Conservation (phyloP, 805 yeast genomes). For the Aciculoconidium aculeatum region DNA sequence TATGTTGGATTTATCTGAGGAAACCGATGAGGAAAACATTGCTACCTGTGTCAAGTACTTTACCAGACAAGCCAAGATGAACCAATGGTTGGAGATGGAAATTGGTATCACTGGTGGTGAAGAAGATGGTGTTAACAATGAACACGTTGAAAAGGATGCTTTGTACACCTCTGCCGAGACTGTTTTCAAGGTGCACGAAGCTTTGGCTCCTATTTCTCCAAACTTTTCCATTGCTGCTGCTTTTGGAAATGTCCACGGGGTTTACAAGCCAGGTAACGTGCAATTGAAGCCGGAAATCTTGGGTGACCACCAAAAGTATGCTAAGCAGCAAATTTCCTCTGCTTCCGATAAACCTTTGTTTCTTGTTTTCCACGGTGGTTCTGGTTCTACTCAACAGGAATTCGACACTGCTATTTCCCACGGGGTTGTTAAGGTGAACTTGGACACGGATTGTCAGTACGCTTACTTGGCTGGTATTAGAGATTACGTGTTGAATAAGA, state of each 20-base stretch:
- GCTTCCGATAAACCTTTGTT: conserved; percentile 66
- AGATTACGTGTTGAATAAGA: conserved; percentile 92
- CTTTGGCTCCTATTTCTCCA: conserved; percentile 85
- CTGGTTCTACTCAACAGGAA: conserved; percentile 92
- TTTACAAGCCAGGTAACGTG: conserved; percentile 98
- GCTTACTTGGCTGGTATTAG: conserved; percentile 97
- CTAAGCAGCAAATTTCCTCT: conserved; percentile 59
- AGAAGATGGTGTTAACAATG: conserved; percentile 99
- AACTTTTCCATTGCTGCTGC: conserved; percentile 99
- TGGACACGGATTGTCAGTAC: conserved; percentile 98
- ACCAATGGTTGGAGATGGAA: conserved; percentile 99
- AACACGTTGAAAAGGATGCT: conserved; percentile 77
- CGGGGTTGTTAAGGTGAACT: conserved; percentile 98
- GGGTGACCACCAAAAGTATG: conserved; percentile 92
- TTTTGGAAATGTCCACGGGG: conserved; percentile 99
- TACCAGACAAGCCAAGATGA: conserved; percentile 86
- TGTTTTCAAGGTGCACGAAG: conserved; percentile 85
- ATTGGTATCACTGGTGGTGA: conserved; percentile 99
- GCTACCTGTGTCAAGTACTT: conserved; percentile 91
- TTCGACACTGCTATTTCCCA: conserved; percentile 82
- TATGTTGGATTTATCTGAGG: conserved; percentile 98
- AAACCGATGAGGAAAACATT: conserved; percentile 93
- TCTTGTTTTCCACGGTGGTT: conserved; percentile 99
- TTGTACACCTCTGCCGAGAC: conserved; percentile 95
- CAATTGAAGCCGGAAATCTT: conserved; percentile 85